These are phyloP conservation scores for Cutaneotrichosporon cutaneum DNA, from an alignment of 1,284 basidiomycete species.

Conservation along the genomic window DNA sequence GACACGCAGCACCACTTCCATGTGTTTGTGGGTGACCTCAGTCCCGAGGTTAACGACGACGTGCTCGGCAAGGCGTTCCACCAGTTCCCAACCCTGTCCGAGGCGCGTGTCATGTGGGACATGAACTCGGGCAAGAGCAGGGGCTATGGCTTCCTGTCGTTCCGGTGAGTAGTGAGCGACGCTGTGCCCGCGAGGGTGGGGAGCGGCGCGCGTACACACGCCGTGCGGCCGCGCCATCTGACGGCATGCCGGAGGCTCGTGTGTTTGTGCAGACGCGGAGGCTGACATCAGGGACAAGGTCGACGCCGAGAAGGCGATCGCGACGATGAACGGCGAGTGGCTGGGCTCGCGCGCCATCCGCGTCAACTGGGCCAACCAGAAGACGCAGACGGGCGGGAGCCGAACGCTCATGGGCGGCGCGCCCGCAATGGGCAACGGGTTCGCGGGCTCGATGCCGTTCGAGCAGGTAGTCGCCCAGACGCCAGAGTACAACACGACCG, in stretches of 20 bases:
- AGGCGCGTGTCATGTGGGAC: constrained; percentile 99
- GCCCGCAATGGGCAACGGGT: constrained; percentile 12
- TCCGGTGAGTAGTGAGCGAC: constrained; percentile 43
- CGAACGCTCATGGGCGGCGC: constrained; percentile 40
- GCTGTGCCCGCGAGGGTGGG: neutral
- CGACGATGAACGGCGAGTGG: constrained; percentile 99
- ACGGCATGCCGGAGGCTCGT: neutral
- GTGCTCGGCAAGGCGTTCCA: constrained; percentile 92
- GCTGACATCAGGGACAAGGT: constrained; percentile 83
- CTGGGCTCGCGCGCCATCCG: constrained; percentile 94
- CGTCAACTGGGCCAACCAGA: constrained; percentile 99
- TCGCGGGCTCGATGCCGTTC: constrained; percentile 79
- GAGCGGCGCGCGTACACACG: neutral
- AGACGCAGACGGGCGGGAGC: constrained; percentile 71
- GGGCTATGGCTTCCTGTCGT: constrained; percentile 60
- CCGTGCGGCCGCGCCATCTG: neutral
- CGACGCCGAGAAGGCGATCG: constrained; percentile 96
- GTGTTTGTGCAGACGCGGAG: neutral
- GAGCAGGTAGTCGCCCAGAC: constrained; percentile 85
- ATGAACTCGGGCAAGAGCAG: constrained; percentile 96
- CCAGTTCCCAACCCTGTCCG: constrained; percentile 89
- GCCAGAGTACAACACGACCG: constrained; percentile 86
- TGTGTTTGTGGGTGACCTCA: constrained; percentile 97
- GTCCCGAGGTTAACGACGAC: constrained; percentile 97
- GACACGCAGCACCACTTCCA: constrained; percentile 94